These are phyloP conservation scores for Puya raimondii DNA, from an alignment of 176 grass and related monocot genomes.

Conservation along the genomic window DNA sequence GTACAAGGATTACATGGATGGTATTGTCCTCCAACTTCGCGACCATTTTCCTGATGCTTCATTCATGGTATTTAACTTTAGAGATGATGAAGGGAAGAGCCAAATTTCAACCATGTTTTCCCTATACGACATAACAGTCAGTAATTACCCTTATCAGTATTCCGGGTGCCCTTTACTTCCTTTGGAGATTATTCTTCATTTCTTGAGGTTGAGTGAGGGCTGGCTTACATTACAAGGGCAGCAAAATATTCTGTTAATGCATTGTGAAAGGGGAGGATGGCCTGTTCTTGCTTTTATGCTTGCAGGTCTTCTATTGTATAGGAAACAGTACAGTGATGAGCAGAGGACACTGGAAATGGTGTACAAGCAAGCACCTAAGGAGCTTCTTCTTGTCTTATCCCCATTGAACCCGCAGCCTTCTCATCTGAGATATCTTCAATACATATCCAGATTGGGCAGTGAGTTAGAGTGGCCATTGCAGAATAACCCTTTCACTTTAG, in stretches of 20 bases:
- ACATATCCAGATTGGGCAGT: constrained; percentile 56
- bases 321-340: constrained; percentile 79
- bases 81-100: constrained; percentile 44
- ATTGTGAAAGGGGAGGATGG: constrained; percentile 91
- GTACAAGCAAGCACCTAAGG: constrained; percentile 87
- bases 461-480: constrained; percentile 38
- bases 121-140: constrained; percentile 48
- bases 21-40: constrained; percentile 54
- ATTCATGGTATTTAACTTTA: constrained; percentile 81
- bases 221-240: constrained; percentile 67
- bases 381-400: constrained; percentile 62
- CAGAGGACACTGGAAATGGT: constrained; percentile 93
- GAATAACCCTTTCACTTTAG: constrained; percentile 63
- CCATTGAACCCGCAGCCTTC: constrained; percentile 69
- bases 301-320: constrained; percentile 72
- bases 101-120: constrained; percentile 49
- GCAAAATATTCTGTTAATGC: constrained; percentile 82
- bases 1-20: constrained; percentile 66
- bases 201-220: constrained; percentile 65
- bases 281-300: constrained; percentile 91
- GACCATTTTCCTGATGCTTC: constrained; percentile 65
- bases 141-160: constrained; percentile 67
- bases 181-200: constrained; percentile 68
- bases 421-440: constrained; percentile 83
- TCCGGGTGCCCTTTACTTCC: constrained; percentile 70